These are phyloP conservation scores for Syncephalastrum sp. DNA, from an alignment of 371 early-diverging fungal species.

Conservation along the genomic window DNA sequence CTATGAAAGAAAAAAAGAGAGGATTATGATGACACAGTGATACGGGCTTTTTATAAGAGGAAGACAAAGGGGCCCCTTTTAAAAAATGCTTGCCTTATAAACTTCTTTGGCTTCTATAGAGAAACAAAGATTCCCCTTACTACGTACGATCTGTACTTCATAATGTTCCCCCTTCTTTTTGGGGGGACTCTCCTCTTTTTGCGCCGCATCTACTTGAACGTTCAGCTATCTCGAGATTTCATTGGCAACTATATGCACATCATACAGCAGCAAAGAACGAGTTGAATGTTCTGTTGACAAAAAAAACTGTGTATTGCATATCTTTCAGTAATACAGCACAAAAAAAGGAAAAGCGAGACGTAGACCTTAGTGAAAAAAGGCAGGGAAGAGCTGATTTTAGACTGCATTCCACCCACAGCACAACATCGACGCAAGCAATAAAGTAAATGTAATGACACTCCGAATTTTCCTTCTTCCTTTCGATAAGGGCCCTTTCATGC, in stretches of 20 bases:
- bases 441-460: too few relatives aligned
- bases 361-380: background rate
- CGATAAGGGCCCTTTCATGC: too few relatives aligned
- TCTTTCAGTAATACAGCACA: slow-evolving; percentile 1
- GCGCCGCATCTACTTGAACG: too few relatives aligned
- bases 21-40: slow-evolving; percentile 2
- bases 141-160: too few relatives aligned
- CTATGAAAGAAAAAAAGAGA: slow-evolving; percentile 5
- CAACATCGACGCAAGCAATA: too few relatives aligned
- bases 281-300: background rate
- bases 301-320: slow-evolving; percentile 5
- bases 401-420: slow-evolving; percentile 1
- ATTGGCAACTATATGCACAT: too few relatives aligned
- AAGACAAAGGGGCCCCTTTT: background rate
- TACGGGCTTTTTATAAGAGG: slow-evolving; percentile 3
- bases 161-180: too few relatives aligned
- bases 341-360: background rate
- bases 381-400: background rate
- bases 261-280: too few relatives aligned
- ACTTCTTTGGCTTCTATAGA: slow-evolving; percentile 16
- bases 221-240: too few relatives aligned
- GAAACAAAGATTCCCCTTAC: slow-evolving; percentile 3
- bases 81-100: slow-evolving; percentile 3
- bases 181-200: too few relatives aligned
- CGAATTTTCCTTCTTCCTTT: too few relatives aligned